Percentiles rank a stretch among this genome's conserved stretches.
Conservation (phyloP, 2,329 filamentous ascomycete genomes). For the Emmonsiellopsis sp. region DNA sequence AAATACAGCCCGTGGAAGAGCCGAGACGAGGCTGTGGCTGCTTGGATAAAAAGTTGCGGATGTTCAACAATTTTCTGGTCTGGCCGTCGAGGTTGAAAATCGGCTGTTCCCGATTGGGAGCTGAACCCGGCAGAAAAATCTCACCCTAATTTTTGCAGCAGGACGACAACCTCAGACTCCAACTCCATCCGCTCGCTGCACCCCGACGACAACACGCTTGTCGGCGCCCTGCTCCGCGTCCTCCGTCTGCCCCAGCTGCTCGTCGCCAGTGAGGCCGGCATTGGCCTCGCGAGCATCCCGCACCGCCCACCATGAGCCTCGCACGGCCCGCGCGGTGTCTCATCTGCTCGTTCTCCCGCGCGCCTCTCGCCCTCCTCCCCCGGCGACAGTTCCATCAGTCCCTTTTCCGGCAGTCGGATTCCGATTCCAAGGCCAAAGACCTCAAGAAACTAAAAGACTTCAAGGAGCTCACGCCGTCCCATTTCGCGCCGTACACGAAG, state of each 20-base stretch:
- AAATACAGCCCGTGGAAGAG: background rate
- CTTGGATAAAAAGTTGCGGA: background rate
- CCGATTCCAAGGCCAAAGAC: slow-evolving; percentile 27
- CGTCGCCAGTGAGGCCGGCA: slow-evolving; percentile 6
- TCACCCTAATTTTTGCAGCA: no score
- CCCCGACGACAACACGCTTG: slow-evolving; percentile 1
- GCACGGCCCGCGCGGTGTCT: slow-evolving; percentile 40
- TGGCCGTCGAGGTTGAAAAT: no score
- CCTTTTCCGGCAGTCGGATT: slow-evolving; percentile 24
- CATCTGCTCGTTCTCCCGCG: slow-evolving; percentile 39
- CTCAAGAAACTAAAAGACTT: slow-evolving; percentile 27
- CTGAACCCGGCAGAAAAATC: no score
- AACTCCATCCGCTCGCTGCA: background rate
- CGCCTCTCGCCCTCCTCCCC: slow-evolving; percentile 31
- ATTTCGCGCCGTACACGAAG: slow-evolving; percentile 52
- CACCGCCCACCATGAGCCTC: slow-evolving; percentile 38
- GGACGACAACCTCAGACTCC: background rate
- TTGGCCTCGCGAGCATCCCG: slow-evolving; percentile 19
- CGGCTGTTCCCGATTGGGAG: no score
- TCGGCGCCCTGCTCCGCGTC: slow-evolving; percentile 1
- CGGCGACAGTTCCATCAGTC: slow-evolving; percentile 42
- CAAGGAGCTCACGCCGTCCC: slow-evolving; percentile 16
- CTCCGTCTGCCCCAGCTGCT: slow-evolving; percentile 5
- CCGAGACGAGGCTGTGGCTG: background rate
- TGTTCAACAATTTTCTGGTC: background rate